Percentiles rank a stretch among this genome's conserved stretches.
These are phyloP conservation scores for Cyclotella kingstonii DNA, from an alignment of 108 stramenopile genomes.

Conservation along the genomic window DNA sequence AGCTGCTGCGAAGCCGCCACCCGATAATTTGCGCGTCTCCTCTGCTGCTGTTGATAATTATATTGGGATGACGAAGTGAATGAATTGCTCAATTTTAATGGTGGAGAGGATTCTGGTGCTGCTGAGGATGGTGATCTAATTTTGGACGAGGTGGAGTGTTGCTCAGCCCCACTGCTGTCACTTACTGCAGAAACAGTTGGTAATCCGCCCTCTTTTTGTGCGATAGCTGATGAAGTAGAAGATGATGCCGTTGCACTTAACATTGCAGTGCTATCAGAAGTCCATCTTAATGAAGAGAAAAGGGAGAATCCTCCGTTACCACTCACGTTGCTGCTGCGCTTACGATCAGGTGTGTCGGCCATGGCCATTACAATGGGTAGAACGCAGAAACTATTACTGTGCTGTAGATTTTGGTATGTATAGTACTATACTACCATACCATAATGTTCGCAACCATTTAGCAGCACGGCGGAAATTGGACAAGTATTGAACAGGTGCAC, in stretches of 20 bases:
- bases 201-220: too few species aligned
- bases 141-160: background rate
- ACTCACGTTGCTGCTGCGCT: background rate
- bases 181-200: too few species aligned
- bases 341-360: too few species aligned
- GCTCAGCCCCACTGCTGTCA: too few species aligned
- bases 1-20: background rate
- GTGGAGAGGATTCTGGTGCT: background rate
- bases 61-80: constrained; percentile 1
- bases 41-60: constrained; percentile 12
- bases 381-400: too few species aligned
- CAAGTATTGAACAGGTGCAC: too few species aligned
- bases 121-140: constrained; percentile 1
- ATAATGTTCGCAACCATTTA: too few species aligned
- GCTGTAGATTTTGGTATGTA: too few species aligned
- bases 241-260: background rate
- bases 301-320: constrained; percentile 19
- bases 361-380: too few species aligned
- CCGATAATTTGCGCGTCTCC: constrained; percentile 10
- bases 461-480: too few species aligned
- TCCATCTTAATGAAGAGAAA: constrained; percentile 15
- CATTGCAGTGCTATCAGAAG: background rate
- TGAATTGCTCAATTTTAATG: background rate
- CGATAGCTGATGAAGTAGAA: constrained; percentile 1
- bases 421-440: too few species aligned